Evolutionary conservation across 129 eudicot species (phyloP).

Genomic region (Escallonia rubra): DNA sequence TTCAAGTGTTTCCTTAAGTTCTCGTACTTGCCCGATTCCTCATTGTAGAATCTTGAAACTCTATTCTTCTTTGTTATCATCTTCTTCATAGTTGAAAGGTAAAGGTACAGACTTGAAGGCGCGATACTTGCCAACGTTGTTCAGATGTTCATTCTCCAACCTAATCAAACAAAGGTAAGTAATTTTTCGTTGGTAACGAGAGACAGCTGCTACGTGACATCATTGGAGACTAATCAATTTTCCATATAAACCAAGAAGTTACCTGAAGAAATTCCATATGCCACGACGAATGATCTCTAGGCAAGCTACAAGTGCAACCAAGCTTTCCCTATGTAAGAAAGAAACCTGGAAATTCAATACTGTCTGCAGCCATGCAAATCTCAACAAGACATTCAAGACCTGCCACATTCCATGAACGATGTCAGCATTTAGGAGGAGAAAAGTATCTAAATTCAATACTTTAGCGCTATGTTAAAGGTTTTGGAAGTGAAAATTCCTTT

Average conservation of each 20-base stretch:
- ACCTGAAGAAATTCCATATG: slow-evolving; percentile 1
- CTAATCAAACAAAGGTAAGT: background rate
- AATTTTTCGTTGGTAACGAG: no score
- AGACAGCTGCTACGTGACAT: no score
- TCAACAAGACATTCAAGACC: background rate
- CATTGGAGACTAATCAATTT: no score
- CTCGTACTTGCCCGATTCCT: no score
- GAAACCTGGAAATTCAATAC: background rate
- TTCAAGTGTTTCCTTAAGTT: no score
- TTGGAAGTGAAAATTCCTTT: no score
- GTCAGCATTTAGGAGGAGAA: no score
- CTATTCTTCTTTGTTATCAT: slow-evolving; percentile 24
- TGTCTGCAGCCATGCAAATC: slow-evolving; percentile 1
- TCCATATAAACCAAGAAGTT: background rate
- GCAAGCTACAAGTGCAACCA: background rate
- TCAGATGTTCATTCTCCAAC: slow-evolving; percentile 2
- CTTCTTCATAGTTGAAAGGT: slow-evolving; percentile 17
- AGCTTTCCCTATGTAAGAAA: background rate
- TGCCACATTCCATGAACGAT: background rate
- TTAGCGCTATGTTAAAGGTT: no score
- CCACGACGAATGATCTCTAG: background rate
- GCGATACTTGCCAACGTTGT: slow-evolving; percentile 14
- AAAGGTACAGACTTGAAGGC: slow-evolving; percentile 13
- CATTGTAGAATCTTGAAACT: background rate
- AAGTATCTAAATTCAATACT: no score